A percentile compares a stretch with the other conserved stretches of the same genome.
These are phyloP conservation scores for Ustilago shanxiensis DNA, from an alignment of 1,284 basidiomycete genomes.

Conservation along the genomic window DNA sequence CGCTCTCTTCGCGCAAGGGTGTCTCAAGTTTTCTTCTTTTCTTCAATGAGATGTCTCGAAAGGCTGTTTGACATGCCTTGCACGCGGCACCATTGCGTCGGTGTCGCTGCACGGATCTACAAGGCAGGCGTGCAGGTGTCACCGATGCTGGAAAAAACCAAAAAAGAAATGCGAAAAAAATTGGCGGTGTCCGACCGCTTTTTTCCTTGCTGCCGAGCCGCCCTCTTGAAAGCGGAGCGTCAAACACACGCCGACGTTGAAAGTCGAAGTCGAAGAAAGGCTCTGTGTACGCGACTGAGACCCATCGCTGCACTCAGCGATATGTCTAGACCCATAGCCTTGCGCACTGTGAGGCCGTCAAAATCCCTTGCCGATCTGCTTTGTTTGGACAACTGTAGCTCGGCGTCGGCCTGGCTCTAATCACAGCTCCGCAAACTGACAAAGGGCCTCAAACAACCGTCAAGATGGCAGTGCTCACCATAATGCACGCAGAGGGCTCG, in stretches of 20 bases:
- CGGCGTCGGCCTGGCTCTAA: too few relatives aligned
- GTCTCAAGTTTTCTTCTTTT: neutral
- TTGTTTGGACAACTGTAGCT: too few relatives aligned
- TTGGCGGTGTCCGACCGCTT: neutral
- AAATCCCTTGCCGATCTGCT: too few relatives aligned
- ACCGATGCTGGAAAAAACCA: neutral
- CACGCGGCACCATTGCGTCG: neutral
- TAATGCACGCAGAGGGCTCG: neutral
- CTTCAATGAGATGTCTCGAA: neutral
- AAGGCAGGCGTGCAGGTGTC: conserved; percentile 21
- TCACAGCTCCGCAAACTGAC: conserved; percentile 2
- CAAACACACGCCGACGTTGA: neutral
- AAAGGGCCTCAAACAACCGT: neutral
- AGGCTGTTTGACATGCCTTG: neutral
- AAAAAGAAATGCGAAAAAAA: neutral
- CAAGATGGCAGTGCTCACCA: neutral
- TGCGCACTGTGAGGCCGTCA: neutral
- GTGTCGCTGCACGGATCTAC: conserved; percentile 30
- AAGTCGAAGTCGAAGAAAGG: too few relatives aligned
- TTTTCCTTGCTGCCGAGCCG: neutral
- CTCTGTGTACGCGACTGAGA: too few relatives aligned
- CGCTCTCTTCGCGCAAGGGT: neutral
- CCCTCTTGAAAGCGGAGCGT: neutral
- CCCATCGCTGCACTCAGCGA: too few relatives aligned
- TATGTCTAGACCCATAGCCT: conserved; percentile 6